These are phyloP conservation scores for Plasmodium gonderi DNA, from an alignment of 169 alveolate genomes.

Conservation along the genomic window DNA sequence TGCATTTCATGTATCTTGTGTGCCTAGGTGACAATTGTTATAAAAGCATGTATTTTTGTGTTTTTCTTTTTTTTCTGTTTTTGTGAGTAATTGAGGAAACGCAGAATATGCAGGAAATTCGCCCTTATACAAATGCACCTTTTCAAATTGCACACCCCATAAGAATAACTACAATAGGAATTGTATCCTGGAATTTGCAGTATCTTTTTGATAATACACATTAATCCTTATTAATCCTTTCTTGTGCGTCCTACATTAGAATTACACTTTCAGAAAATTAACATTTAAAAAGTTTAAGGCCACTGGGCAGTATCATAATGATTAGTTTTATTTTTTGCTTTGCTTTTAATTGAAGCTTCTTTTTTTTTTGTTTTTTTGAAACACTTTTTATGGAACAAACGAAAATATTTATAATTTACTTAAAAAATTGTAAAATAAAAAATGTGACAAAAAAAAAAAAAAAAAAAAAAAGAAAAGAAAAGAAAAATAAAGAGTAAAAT, in stretches of 20 bases:
- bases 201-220: neutral
- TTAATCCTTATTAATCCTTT: neutral
- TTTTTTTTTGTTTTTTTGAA: neutral
- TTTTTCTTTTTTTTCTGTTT: too few relatives aligned
- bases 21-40: too few relatives aligned
- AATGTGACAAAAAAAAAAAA: neutral
- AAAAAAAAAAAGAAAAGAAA: neutral
- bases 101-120: too few relatives aligned
- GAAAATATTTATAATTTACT: constrained; percentile 42
- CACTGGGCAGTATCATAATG: neutral
- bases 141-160: too few relatives aligned
- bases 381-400: constrained; percentile 14
- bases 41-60: too few relatives aligned
- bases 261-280: neutral
- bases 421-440: constrained; percentile 40
- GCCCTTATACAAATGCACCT: too few relatives aligned
- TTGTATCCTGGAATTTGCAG: neutral
- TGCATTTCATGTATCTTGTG: too few relatives aligned
- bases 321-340: neutral
- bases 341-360: neutral
- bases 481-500: constrained; percentile 1
- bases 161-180: too few relatives aligned
- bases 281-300: neutral
- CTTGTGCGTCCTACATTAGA: neutral
- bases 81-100: too few relatives aligned